Evolutionary conservation across 768 basidiomycete genomes (phyloP).

Genomic region (Agaricus sinodeliciosus): DNA sequence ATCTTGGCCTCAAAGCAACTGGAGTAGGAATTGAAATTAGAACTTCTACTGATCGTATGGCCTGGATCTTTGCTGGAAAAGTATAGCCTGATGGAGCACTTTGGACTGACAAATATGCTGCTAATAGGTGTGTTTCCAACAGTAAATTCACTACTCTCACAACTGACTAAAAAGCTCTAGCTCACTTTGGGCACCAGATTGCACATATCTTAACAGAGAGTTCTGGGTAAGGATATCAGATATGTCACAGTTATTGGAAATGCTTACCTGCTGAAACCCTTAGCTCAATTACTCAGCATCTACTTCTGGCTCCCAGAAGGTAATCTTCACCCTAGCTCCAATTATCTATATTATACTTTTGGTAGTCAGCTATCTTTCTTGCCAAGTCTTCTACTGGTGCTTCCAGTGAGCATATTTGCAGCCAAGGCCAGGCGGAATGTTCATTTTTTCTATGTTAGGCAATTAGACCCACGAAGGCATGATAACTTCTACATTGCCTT

Average conservation of each 20-base stretch:
- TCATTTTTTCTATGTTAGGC: constrained; percentile 15
- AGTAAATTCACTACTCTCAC: background rate
- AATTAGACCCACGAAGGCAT: constrained; percentile 41
- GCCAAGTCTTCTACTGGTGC: constrained; percentile 45
- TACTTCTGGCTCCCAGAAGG: constrained; percentile 39
- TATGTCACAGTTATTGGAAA: background rate
- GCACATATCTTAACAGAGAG: constrained; percentile 23
- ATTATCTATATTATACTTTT: background rate
- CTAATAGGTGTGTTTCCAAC: constrained; percentile 28
- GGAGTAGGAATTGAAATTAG: constrained; percentile 42
- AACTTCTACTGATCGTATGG: constrained; percentile 40
- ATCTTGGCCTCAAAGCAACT: constrained; percentile 25
- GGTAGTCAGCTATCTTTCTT: constrained; percentile 45
- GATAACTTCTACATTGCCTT: constrained; percentile 34
- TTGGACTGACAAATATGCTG: constrained; percentile 43
- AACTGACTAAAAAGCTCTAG: constrained; percentile 12
- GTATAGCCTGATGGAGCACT: constrained; percentile 47
- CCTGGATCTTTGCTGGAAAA: constrained; percentile 38
- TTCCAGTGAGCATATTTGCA: constrained; percentile 20
- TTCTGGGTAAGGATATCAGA: constrained; percentile 19
- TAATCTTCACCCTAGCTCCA: background rate
- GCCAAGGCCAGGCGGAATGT: background rate
- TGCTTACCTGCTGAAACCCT: background rate
- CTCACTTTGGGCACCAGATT: constrained; percentile 34
- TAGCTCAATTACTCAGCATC: constrained; percentile 52